Evolutionary conservation across 306 rosid genomes (phyloP).

Genomic region (Cucurbita moschata): DNA sequence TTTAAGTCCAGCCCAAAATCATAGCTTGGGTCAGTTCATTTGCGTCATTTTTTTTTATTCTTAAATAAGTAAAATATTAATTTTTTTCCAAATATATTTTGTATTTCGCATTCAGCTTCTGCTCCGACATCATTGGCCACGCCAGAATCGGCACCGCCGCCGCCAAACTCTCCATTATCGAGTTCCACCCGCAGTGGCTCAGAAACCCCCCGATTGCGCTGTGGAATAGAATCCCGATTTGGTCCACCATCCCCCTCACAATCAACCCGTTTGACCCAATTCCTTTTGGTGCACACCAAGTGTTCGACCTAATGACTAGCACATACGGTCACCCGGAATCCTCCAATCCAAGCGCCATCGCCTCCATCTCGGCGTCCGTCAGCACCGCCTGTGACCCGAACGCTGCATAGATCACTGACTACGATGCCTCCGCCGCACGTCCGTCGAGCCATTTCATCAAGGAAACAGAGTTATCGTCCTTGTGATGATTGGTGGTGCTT

Average conservation of each 20-base stretch:
- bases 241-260: background rate
- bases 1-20: no score
- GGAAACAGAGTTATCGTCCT: no score
- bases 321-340: constrained; percentile 11
- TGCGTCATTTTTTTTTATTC: no score
- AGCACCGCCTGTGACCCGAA: background rate
- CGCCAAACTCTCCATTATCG: constrained; percentile 17
- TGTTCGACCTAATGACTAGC: background rate
- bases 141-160: constrained; percentile 19
- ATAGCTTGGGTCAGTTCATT: no score
- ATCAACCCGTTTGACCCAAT: background rate
- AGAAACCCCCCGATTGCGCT: background rate
- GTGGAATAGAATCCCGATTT: background rate
- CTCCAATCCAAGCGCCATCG: constrained; percentile 20
- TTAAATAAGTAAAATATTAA: no score
- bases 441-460: background rate
- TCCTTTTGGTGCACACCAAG: background rate
- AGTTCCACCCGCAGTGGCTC: constrained; percentile 35
- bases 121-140: constrained; percentile 25
- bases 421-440: no score
- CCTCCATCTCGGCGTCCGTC: constrained; percentile 17
- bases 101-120: background rate
- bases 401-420: no score
- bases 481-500: background rate
- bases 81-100: no score